Percentiles rank a stretch among this genome's conserved stretches.
Evolutionary conservation across 768 basidiomycete species (phyloP).

Genomic region (Calocera cornea): DNA sequence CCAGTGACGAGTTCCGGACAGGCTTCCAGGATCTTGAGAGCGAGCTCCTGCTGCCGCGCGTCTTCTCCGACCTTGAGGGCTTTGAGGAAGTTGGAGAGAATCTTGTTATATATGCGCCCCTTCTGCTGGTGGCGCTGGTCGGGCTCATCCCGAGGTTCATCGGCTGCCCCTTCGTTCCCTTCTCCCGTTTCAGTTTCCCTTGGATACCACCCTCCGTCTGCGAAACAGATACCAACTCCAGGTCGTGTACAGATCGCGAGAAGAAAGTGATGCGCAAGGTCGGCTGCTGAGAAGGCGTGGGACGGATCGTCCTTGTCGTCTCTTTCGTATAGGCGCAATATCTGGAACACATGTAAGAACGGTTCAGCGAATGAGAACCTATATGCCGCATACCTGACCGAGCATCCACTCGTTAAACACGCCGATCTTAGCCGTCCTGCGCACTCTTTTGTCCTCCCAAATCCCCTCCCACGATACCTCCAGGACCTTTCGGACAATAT

Average conservation of each 20-base stretch:
- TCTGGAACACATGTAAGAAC: conserved; percentile 27
- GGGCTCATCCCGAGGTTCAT: conserved; percentile 19
- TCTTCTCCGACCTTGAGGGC: conserved; percentile 81
- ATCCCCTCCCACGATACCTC: conserved; percentile 65
- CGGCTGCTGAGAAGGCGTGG: conserved; percentile 41
- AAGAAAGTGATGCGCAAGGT: conserved; percentile 77
- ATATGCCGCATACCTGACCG: conserved; percentile 37
- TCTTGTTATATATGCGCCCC: conserved; percentile 63
- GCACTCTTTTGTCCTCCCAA: conserved; percentile 61
- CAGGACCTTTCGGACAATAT: conserved; percentile 46
- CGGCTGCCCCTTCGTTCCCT: conserved; percentile 24
- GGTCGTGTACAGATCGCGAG: conserved; percentile 70
- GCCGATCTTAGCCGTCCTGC: conserved; percentile 53
- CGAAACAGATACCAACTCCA: conserved; percentile 76
- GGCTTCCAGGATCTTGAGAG: conserved; percentile 58
- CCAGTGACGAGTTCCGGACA: conserved; percentile 79
- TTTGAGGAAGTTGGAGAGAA: conserved; percentile 61
- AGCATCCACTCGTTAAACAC: conserved; percentile 57
- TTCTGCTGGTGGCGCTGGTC: conserved; percentile 21
- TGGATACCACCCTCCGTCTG: conserved; percentile 81
- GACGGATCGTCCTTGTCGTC: conserved; percentile 32
- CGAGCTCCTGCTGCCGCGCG: conserved; percentile 68
- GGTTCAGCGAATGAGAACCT: neutral
- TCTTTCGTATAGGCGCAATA: conserved; percentile 64
- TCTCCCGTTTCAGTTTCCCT: conserved; percentile 37